Evolutionary conservation across 2,329 filamentous ascomycete genomes (phyloP).

Genomic region (Calonectria montana): DNA sequence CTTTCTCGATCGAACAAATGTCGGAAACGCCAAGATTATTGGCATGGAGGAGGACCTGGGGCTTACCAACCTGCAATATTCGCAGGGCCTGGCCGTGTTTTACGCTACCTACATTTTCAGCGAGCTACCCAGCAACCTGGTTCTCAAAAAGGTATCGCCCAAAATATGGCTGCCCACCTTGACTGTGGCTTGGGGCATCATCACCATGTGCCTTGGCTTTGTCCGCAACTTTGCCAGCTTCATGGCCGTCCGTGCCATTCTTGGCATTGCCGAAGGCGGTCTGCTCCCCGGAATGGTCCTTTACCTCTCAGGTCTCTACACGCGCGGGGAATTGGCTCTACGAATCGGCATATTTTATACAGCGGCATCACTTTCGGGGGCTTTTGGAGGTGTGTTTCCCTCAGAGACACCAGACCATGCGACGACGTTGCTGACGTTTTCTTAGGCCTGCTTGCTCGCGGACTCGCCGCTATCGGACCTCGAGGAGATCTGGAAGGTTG

Average conservation of each 20-base stretch:
- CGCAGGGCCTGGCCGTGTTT: conserved; percentile 72
- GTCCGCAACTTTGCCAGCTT: conserved; percentile 67
- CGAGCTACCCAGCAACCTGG: conserved; percentile 73
- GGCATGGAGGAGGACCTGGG: conserved; percentile 68
- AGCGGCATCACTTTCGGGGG: background rate
- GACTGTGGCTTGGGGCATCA: conserved; percentile 67
- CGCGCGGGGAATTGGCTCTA: conserved; percentile 68
- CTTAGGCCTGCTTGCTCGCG: background rate
- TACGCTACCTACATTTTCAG: conserved; percentile 72
- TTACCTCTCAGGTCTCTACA: conserved; percentile 73
- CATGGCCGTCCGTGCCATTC: conserved; percentile 57
- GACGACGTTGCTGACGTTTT: background rate
- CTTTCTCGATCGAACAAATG: conserved; percentile 75
- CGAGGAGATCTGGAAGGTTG: background rate
- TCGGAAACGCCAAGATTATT: conserved; percentile 76
- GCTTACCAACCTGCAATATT: conserved; percentile 72
- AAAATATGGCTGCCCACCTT: conserved; percentile 70
- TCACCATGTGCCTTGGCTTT: conserved; percentile 68
- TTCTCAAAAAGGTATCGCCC: conserved; percentile 71
- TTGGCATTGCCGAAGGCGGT: conserved; percentile 19
- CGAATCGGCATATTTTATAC: conserved; percentile 75
- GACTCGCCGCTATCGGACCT: background rate
- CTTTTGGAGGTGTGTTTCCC: background rate
- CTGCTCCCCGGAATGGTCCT: conserved; percentile 72
- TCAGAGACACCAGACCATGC: background rate